Conservation (phyloP, 108 stramenopile species). For the Epipyxis sp. region DNA sequence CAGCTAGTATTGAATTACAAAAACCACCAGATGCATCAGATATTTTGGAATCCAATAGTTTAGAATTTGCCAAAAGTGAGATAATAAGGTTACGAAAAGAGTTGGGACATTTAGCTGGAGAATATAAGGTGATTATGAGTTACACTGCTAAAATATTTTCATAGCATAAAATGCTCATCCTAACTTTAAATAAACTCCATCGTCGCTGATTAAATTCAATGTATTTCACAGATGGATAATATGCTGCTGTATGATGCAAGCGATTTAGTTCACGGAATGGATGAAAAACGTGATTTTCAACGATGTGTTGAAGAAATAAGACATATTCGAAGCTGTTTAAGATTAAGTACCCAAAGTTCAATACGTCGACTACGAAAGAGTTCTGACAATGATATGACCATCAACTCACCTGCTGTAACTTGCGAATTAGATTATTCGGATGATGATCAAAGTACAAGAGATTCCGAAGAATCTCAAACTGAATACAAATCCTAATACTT, state of each 20-base stretch:
- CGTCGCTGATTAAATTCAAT: too few relatives aligned
- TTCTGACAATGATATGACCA: background rate
- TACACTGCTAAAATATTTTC: too few relatives aligned
- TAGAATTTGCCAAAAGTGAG: background rate
- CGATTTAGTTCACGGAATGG: background rate
- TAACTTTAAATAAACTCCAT: too few relatives aligned
- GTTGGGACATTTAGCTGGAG: background rate
- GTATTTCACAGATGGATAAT: too few relatives aligned
- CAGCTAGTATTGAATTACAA: background rate
- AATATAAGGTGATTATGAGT: too few relatives aligned
- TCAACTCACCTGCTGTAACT: background rate
- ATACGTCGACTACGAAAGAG: background rate
- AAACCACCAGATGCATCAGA: conserved; percentile 2
- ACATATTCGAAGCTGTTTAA: conserved; percentile 1
- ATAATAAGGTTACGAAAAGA: conserved; percentile 1
- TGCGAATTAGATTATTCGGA: background rate
- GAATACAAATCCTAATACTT: too few relatives aligned
- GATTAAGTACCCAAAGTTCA: background rate
- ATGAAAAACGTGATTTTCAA: background rate
- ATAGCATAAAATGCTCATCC: too few relatives aligned
- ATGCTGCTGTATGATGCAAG: background rate
- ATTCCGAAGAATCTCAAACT: background rate
- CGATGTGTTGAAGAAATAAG: conserved; percentile 1
- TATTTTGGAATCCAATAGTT: background rate
- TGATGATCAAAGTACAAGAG: background rate